Base-by-base conservation (phyloP, 2,329 filamentous ascomycete genomes). In the Taxawa tesnikishii region DNA sequence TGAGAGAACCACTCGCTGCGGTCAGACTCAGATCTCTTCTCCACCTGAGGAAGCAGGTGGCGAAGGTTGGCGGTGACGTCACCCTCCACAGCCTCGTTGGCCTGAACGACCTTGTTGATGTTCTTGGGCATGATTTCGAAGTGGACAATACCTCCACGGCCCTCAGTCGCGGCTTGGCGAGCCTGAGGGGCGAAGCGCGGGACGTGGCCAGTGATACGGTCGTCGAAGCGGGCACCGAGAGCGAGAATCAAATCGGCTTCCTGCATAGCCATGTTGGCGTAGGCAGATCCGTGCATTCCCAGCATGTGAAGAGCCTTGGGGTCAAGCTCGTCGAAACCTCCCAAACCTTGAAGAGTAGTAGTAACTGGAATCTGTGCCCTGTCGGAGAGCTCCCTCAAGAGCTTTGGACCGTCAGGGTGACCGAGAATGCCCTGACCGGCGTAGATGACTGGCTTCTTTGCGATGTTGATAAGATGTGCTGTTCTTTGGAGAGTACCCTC, bases 51-150 rank as follows among this genome's bases (percentile, higher is more conserved):
- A 21, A 96, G 49, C 31, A 96, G 75, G 17, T 72, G 62, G 31
- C 67, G 67, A 19, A 96, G 65, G 58, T 93, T 96, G 12, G 76
- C 63, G 3, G 78, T 76, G 17, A 94, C 83, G 51, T 96, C 88
- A 37, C 90, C 90, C 61, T 94, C 88, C 12, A 96, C 79, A 28
- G 90, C 88, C 62, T 94, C 85, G 26, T 83, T 94, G 6, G 88
- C 87, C 62, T 96, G 84, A 10, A 98, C 81, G 26, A 96, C 87
- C 72, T 96, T 98, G 75, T 96, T 96, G 65, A 96, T 96, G 67
- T 98, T 96, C 77, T 98, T 98, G 48, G 90, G 88, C 79, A 96
- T 81, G 49, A 98, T 88, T 56, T 96, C 88, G 50, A 96, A 96
- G 60, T 98, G 88, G 11, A 96, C 73, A 48, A 98, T 96, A 50